Evolutionary conservation across 225 moss, liverwort and hornwort species (phyloP), one percentile per base, ranked within the genome.

Genomic region (Anthoceros angustus): DNA sequence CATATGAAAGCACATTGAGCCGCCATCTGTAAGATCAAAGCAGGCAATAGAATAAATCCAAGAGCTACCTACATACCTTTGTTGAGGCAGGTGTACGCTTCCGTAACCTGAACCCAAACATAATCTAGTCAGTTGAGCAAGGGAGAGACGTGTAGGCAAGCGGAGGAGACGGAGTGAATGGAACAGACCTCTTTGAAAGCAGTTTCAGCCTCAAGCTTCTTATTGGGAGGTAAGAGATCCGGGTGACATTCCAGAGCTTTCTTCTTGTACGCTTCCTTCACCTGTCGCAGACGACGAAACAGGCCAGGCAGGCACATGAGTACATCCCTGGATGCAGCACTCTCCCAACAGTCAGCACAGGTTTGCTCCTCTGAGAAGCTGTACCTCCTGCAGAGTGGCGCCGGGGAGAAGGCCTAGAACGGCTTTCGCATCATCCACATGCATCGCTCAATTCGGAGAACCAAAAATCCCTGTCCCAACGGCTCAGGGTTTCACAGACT

Each of bases 211-310:
- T 55, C 55, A 15, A 55, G 55, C 55, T 55, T 55, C n/a, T 55
- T 18, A 55, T 5, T 23, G 7, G 55, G n/a, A 15, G 55, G 55
- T 7, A 7, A 55, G 8, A 15, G 14, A 23, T 55, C 55, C 10
- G 55, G 55, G 14, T 55, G 55, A 15, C 55, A 55, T 55, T 55
- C 55, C 55, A 55, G 18, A 15, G 55, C 55, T 5, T 55, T 55
- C 55, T 20, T 55, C 55, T 55, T 55, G 55, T 55, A 55, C n/a
- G 55, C 55, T 2, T 55, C 55, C 55, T 55, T 55, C n/a, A 55
- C 55, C 55, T 55, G 55, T 32, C 1, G 32, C 2, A 32, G 32
- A 32, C 2, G 32, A 32, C 1, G 32, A 32, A 32, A 32, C 32
- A 32, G 32, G 1, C 32, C 32, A 32, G 32, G 4, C 32, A 32